A percentile compares a stretch with the other conserved stretches of the same genome.
phyloP scores from a whole-genome alignment of 1,139 yeast species.

The Pichia sp. region DNA sequence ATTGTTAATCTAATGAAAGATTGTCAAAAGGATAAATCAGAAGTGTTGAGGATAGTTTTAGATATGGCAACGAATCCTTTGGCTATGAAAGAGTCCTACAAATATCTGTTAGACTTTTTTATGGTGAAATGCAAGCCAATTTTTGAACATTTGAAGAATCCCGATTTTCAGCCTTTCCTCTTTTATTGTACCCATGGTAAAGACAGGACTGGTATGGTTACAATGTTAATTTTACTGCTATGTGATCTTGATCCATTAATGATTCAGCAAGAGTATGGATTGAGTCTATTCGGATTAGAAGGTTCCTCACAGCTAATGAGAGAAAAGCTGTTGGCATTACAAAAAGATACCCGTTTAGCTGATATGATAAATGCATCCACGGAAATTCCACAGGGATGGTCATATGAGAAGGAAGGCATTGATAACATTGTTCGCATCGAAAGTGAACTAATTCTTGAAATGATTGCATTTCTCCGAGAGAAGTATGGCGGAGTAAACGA shows the following conservation, averaged over 20 bases:
- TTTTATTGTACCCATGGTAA: constrained; percentile 85
- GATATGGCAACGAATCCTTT: background rate
- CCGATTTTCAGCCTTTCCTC: constrained; percentile 41
- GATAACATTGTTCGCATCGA: no score
- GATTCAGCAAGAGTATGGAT: constrained; percentile 45
- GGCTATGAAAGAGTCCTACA: constrained; percentile 38
- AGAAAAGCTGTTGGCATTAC: no score
- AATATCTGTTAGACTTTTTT: constrained; percentile 48
- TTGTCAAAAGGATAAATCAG: background rate
- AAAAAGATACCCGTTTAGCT: no score
- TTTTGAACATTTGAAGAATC: constrained; percentile 47
- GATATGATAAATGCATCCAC: no score
- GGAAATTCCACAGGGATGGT: no score
- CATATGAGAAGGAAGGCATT: no score
- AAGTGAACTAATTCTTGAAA: no score
- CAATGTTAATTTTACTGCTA: constrained; percentile 56
- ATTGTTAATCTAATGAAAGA: background rate
- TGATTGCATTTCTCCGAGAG: no score
- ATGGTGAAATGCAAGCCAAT: constrained; percentile 35
- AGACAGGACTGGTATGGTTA: constrained; percentile 73
- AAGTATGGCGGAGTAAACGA: no score
- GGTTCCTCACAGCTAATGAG: no score
- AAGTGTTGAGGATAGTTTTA: background rate
- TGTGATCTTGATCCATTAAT: constrained; percentile 59
- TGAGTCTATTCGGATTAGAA: background rate